Percentiles rank a stretch among this genome's conserved stretches.
Evolutionary conservation across 2,329 filamentous ascomycete species (phyloP).

Genomic region (Triangularia verruculosa): DNA sequence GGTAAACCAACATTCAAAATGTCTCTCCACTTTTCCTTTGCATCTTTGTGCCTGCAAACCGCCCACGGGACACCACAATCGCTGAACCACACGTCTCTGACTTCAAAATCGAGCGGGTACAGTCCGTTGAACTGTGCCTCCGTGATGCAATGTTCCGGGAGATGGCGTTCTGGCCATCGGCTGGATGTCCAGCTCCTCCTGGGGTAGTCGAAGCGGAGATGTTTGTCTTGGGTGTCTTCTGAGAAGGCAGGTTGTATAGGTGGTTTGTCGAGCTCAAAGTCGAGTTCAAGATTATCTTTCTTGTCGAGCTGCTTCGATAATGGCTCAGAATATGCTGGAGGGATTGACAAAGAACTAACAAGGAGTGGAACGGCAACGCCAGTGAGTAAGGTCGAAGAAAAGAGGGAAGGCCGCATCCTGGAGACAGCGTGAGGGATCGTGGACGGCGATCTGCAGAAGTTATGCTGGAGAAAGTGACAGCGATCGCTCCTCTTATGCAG

Average conservation of each 20-base stretch:
- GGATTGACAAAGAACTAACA: neutral
- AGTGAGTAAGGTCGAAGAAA: neutral
- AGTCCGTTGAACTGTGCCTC: conserved; percentile 15
- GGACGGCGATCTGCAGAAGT: neutral
- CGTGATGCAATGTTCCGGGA: conserved; percentile 17
- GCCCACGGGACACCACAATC: conserved; percentile 20
- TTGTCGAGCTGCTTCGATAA: neutral
- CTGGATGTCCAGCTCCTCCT: neutral
- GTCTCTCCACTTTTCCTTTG: conserved; percentile 10
- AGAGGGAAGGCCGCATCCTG: neutral
- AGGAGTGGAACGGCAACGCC: neutral
- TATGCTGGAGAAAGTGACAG: neutral
- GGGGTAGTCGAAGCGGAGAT: conserved; percentile 9
- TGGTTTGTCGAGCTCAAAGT: conserved; percentile 13
- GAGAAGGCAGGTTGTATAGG: conserved; percentile 14
- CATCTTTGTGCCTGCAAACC: conserved; percentile 16
- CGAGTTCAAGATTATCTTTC: too few species aligned
- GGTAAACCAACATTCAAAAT: conserved; percentile 13
- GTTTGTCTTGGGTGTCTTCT: conserved; percentile 10
- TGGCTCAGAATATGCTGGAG: neutral
- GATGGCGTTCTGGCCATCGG: conserved; percentile 7
- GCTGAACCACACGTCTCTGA: conserved; percentile 14
- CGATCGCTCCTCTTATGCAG: neutral
- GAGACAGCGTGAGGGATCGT: neutral
- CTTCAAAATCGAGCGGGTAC: conserved; percentile 13